These are phyloP conservation scores for Sporormia fimetaria DNA, from an alignment of 495 filamentous ascomycete genomes.

Conservation along the genomic window DNA sequence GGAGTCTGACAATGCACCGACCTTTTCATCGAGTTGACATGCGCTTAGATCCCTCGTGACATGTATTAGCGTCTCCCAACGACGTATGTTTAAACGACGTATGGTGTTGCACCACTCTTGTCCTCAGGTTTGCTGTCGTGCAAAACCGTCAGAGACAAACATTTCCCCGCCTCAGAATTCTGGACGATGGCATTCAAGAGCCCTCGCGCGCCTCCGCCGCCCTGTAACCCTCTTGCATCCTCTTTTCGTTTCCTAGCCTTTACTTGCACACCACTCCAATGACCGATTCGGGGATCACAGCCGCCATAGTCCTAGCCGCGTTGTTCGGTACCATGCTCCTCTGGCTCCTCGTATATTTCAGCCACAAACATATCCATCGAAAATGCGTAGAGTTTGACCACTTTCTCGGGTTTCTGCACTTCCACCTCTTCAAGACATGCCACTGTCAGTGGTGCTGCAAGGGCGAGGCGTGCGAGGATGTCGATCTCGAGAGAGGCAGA, in stretches of 20 bases:
- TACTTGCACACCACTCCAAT: slow-evolving; percentile 6
- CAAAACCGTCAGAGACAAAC: no score
- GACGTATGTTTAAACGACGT: no score
- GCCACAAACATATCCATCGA: slow-evolving; percentile 7
- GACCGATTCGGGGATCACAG: slow-evolving; percentile 1
- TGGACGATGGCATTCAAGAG: no score
- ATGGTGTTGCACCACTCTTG: no score
- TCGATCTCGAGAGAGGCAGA: not conserved
- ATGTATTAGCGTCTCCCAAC: no score
- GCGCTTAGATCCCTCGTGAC: no score
- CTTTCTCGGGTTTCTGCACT: not conserved
- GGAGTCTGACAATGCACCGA: no score
- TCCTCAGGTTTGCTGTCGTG: no score
- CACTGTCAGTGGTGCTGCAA: not conserved
- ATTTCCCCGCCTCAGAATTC: no score
- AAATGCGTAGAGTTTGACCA: slow-evolving; percentile 2
- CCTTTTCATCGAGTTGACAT: no score
- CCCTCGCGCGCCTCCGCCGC: no score
- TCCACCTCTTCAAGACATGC: not conserved
- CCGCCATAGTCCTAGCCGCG: slow-evolving; percentile 11
- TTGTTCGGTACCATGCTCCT: slow-evolving; percentile 12
- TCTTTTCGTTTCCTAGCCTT: not conserved
- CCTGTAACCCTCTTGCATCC: no score
- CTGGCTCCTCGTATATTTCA: slow-evolving; percentile 12
- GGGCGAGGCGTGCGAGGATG: slow-evolving; percentile 5